These are phyloP conservation scores for Hypholoma sublateritium DNA, from an alignment of 768 basidiomycete genomes.

Conservation along the genomic window DNA sequence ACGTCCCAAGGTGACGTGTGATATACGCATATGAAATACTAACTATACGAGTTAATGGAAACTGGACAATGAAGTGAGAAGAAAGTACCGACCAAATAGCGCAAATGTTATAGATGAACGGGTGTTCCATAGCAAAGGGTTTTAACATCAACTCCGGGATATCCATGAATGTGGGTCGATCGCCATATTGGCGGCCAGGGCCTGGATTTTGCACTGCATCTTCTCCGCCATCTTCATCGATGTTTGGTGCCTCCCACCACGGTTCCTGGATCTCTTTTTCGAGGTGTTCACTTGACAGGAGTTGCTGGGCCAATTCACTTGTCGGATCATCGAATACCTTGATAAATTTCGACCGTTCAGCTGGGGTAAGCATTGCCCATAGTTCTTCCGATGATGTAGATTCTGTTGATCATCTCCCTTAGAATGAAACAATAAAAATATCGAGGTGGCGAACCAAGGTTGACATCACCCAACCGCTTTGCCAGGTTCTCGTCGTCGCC, in stretches of 20 bases:
- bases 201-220: background rate
- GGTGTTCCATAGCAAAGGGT: constrained; percentile 32
- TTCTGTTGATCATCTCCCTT: constrained; percentile 35
- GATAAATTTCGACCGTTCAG: constrained; percentile 61
- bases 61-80: background rate
- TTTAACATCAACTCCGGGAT: constrained; percentile 47
- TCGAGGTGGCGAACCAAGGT: constrained; percentile 52
- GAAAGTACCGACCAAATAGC: constrained; percentile 57
- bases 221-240: constrained; percentile 11
- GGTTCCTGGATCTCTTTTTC: constrained; percentile 50
- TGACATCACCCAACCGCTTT: constrained; percentile 50
- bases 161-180: constrained; percentile 41
- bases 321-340: constrained; percentile 58
- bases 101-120: constrained; percentile 68
- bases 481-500: constrained; percentile 42
- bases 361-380: constrained; percentile 60
- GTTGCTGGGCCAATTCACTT: constrained; percentile 57
- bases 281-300: constrained; percentile 59
- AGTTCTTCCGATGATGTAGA: constrained; percentile 53
- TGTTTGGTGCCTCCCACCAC: constrained; percentile 64
- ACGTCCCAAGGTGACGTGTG: constrained; percentile 60
- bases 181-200: constrained; percentile 27
- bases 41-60: constrained; percentile 4
- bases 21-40: constrained; percentile 72
- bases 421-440: background rate